phyloP scores from a whole-genome alignment of 345 rosid species.

The Dovyalis caffra region DNA sequence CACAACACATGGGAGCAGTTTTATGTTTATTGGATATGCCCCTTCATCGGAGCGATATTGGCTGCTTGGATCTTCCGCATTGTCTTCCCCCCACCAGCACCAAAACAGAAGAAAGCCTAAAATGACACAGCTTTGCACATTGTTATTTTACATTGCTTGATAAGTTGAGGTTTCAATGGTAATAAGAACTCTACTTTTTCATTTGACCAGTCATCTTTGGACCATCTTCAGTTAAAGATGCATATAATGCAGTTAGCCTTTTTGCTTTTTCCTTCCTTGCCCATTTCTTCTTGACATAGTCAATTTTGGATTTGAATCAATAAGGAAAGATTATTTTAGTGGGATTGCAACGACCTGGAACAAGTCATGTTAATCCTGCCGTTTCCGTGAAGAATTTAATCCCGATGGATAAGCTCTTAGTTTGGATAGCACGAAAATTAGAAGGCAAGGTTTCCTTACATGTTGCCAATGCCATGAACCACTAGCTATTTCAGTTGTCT shows the following conservation, averaged over 20 bases:
- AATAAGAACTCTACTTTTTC: slow-evolving; percentile 13
- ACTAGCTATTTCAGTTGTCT: too few species aligned
- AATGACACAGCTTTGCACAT: background rate
- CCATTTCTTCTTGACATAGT: background rate
- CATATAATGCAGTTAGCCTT: background rate
- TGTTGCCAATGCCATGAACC: too few species aligned
- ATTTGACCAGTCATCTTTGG: background rate
- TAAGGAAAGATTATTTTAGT: background rate
- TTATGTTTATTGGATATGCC: slow-evolving; percentile 90
- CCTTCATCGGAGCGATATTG: slow-evolving; percentile 71
- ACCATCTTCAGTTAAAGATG: background rate
- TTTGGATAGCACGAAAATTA: background rate
- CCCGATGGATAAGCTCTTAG: background rate
- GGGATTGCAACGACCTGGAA: background rate
- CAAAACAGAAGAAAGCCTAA: slow-evolving; percentile 62
- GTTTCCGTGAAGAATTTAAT: background rate
- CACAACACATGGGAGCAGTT: slow-evolving; percentile 92
- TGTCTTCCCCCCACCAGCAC: slow-evolving; percentile 46
- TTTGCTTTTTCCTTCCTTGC: background rate
- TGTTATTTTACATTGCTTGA: background rate
- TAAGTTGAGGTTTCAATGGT: background rate
- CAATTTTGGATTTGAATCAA: background rate
- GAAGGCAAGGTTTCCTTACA: background rate
- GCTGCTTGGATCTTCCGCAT: slow-evolving; percentile 77
- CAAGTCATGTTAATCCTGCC: background rate